Evolutionary conservation across 2,329 filamentous ascomycete genomes (phyloP).

Genomic region (Fusarium mangiferae): DNA sequence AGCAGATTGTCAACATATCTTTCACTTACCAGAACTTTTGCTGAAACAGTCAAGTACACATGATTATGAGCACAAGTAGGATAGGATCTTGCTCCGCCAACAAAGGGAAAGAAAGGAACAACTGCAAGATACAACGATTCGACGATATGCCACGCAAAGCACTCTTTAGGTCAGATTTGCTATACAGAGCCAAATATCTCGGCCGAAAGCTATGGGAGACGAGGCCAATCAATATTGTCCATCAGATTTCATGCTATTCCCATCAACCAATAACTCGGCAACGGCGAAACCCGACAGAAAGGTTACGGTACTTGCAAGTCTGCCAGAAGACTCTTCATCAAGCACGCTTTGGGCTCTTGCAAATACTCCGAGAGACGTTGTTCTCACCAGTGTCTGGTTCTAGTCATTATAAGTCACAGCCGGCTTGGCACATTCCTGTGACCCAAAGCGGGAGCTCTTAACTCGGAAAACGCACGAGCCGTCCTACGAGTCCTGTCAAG

Average conservation of each 20-base stretch:
- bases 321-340: neutral
- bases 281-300: neutral
- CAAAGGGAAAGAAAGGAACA: neutral
- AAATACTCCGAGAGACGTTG: neutral
- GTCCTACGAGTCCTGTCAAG: slow-evolving; percentile 22
- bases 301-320: neutral
- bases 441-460: slow-evolving; percentile 1
- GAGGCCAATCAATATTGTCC: neutral
- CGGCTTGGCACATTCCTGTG: slow-evolving; percentile 37
- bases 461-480: slow-evolving; percentile 25
- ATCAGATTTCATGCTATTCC: neutral
- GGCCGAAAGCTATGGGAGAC: neutral
- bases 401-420: neutral
- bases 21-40: neutral
- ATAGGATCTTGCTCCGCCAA: neutral
- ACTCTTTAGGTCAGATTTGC: neutral
- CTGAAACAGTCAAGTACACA: neutral
- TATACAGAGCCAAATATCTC: neutral
- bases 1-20: neutral
- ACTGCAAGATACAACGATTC: neutral
- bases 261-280: neutral
- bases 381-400: neutral
- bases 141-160: neutral
- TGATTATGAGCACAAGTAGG: neutral
- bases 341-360: neutral